Evolutionary conservation across 1,139 yeast species (phyloP).

Genomic region (Candida dubliniensis): DNA sequence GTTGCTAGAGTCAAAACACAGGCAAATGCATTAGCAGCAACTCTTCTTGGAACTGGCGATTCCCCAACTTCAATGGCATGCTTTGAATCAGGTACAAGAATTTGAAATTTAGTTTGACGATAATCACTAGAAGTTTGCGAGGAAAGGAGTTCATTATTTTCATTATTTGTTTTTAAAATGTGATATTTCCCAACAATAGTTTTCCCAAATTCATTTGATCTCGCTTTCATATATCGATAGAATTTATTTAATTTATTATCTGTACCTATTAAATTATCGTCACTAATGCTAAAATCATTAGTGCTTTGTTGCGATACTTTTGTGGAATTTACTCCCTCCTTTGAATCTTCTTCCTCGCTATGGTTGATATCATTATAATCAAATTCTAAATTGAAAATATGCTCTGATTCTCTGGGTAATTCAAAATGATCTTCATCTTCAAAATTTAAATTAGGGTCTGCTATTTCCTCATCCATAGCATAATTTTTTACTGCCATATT

Average conservation of each 20-base stretch:
- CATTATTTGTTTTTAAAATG: background rate
- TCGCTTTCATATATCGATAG: conserved; percentile 5
- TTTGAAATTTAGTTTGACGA: conserved; percentile 14
- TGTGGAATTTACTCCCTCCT: background rate
- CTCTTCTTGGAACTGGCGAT: conserved; percentile 19
- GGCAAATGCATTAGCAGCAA: conserved; percentile 42
- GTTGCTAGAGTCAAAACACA: conserved; percentile 40
- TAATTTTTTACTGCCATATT: background rate
- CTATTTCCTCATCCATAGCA: background rate
- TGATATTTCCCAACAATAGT: conserved; percentile 3
- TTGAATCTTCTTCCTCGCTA: background rate
- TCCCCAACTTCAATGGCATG: conserved; percentile 12
- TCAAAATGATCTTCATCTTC: background rate
- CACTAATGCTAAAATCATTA: background rate
- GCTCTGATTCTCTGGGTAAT: conserved; percentile 2
- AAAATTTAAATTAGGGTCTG: background rate
- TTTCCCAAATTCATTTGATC: conserved; percentile 6
- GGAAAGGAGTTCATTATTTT: conserved; percentile 1
- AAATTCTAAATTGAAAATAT: conserved; percentile 8
- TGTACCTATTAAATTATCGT: background rate
- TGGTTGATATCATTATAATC: conserved; percentile 1
- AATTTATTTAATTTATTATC: conserved; percentile 5
- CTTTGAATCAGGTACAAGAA: conserved; percentile 19
- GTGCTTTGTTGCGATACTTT: background rate
- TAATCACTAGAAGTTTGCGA: conserved; percentile 8